A percentile compares a stretch with the other conserved stretches of the same genome.
Conservation (phyloP, 805 yeast species). For the Candida nemodendra region DNA sequence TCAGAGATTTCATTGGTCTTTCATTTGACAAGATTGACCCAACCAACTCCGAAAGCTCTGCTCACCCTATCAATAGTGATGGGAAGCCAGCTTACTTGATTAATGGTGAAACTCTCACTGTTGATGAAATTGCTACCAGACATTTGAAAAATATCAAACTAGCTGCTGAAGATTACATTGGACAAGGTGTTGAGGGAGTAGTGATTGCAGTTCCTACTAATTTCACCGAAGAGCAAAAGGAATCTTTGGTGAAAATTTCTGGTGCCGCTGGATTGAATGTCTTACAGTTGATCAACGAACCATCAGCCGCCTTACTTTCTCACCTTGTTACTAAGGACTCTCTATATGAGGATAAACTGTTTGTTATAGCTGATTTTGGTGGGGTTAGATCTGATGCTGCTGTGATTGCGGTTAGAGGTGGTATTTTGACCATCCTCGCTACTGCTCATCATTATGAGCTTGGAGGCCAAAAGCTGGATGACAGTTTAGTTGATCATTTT, state of each 20-base stretch:
- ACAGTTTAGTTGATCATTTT: constrained; percentile 73
- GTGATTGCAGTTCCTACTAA: constrained; percentile 91
- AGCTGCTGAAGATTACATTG: constrained; percentile 93
- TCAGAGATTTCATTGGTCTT: constrained; percentile 89
- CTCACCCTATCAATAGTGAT: constrained; percentile 59
- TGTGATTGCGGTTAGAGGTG: constrained; percentile 89
- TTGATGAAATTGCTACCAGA: constrained; percentile 78
- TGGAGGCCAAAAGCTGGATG: constrained; percentile 89
- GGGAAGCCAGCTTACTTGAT: constrained; percentile 73
- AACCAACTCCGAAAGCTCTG: constrained; percentile 59
- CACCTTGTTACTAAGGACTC: constrained; percentile 57
- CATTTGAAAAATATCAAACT: constrained; percentile 77
- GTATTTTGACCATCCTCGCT: constrained; percentile 83
- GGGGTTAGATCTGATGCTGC: constrained; percentile 96
- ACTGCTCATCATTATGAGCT: constrained; percentile 78
- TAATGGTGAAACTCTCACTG: constrained; percentile 56
- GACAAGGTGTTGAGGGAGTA: constrained; percentile 73
- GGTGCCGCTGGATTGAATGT: constrained; percentile 73
- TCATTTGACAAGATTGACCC: constrained; percentile 68
- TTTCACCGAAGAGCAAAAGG: constrained; percentile 71
- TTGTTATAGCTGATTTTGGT: constrained; percentile 95
- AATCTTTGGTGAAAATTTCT: constrained; percentile 59
- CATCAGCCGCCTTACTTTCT: constrained; percentile 86
- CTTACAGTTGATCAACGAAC: constrained; percentile 87
- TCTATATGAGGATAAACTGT: constrained; percentile 62